phyloP scores from a whole-genome alignment of 1,284 basidiomycete species.

The Austroboletus olivaceoglutinosus region DNA sequence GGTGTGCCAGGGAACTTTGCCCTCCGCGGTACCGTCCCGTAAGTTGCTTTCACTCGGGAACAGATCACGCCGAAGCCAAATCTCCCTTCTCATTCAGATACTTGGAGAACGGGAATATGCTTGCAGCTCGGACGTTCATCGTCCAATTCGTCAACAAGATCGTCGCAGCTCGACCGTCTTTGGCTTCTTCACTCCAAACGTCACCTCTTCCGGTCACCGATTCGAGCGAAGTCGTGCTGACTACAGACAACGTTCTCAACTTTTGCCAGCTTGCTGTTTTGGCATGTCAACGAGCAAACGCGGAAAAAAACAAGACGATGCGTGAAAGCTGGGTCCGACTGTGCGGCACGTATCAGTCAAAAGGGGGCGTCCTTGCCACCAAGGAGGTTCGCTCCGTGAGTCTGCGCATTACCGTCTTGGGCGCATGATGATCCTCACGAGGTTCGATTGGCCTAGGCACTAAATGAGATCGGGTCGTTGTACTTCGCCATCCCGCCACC shows the following conservation, averaged over 20 bases:
- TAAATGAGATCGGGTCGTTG: slow-evolving; percentile 59
- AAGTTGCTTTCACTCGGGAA: slow-evolving; percentile 28
- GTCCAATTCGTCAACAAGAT: slow-evolving; percentile 67
- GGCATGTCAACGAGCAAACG: slow-evolving; percentile 80
- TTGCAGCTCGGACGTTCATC: slow-evolving; percentile 84
- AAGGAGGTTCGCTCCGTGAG: slow-evolving; percentile 75
- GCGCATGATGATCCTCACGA: slow-evolving; percentile 1
- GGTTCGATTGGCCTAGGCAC: slow-evolving; percentile 31
- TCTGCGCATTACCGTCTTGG: slow-evolving; percentile 9
- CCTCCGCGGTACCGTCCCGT: slow-evolving; percentile 82
- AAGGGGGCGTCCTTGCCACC: slow-evolving; percentile 57
- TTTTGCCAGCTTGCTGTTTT: slow-evolving; percentile 85
- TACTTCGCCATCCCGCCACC: slow-evolving; percentile 83
- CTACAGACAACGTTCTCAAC: slow-evolving; percentile 73
- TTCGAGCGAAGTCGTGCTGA: slow-evolving; percentile 68
- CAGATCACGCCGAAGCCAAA: neutral
- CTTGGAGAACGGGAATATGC: slow-evolving; percentile 83
- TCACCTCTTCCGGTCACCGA: slow-evolving; percentile 41
- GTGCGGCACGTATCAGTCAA: slow-evolving; percentile 76
- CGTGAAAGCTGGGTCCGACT: slow-evolving; percentile 82
- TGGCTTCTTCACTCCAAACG: slow-evolving; percentile 43
- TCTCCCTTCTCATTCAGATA: slow-evolving; percentile 43
- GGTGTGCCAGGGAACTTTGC: slow-evolving; percentile 68
- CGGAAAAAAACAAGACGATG: slow-evolving; percentile 66
- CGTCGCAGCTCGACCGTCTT: slow-evolving; percentile 39